Base-by-base conservation (phyloP, 2,329 filamentous ascomycete genomes). In the Sporothrix protearum region DNA sequence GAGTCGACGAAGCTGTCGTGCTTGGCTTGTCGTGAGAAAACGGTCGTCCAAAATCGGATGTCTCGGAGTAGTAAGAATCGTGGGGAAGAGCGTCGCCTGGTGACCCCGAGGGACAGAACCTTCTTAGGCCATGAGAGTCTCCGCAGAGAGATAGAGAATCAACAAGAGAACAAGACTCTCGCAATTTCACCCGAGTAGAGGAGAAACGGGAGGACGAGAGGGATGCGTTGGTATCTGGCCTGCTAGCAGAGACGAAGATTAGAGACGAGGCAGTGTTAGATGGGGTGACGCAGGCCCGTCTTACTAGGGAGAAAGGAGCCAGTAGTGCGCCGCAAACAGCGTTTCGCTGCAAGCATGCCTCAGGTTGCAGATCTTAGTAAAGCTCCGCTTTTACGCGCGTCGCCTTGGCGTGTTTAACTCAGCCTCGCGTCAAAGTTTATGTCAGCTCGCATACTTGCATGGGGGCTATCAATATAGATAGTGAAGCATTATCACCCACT, bases 81-180 rank as follows among this genome's bases (percentile, higher is more conserved):
- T 59, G 47, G 47, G 30, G 33, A 47, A 42, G 66, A 68, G 49
- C 36, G 66, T 39, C 42, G 30, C 30, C 42, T 36, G 28, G 28
- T 36, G 66, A 51, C 66, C 49, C 64, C 47, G 16, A 68, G 49
- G 47, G 28, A 39, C 14, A 36, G 30, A 55, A 33, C 9, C n/a
- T 68, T 57, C 28, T 42, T 55, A 68, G 66, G 66, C 66, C 66
- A 68, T 68, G 30, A 36, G 66, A 68, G n/a, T 55, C 49, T 55
- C 66, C 33, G 19, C 22, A 36, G 25, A 68, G 49, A 7, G 49
- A 68, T 39, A 4, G 14, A 39, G 3, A 49, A 42, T 25, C 0
- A 64, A 30, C 9, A 2, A 36, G 16, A 12, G 36, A 7, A 42
- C n/a, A 49, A 66, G 22, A 22, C 64, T 67, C 25, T 67, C 45